Evolutionary conservation across 2,329 filamentous ascomycete genomes (phyloP), one percentile per base, ranked within the genome.

Genomic region (Sphaerulina vaccinii): DNA sequence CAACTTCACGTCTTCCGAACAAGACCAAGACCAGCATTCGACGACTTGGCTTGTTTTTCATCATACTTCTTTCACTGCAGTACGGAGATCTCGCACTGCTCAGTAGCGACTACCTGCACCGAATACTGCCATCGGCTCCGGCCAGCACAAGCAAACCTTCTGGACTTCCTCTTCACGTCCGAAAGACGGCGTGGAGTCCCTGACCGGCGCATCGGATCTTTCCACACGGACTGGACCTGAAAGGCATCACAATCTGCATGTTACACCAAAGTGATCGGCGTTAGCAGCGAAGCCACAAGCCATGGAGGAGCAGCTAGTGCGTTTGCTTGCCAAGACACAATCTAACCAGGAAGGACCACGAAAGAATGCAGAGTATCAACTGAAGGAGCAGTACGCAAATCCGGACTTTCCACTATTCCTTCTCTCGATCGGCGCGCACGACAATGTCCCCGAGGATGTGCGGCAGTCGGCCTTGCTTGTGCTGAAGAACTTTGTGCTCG

Each of bases 261-360:
- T 60, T 49, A 51, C 52, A 55, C 41, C 42, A 54, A n/a, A 33
- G 27, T 8, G 22, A 27, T 15, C 27, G 33, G 36, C 49, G 57
- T 40, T 54, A 59, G 50, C 27, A 23, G 47, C 56, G 47, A 48
- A 61, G 60, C 55, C 58, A 55, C 27, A 32, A 47, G 74, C 67
- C 65, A 96, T 96, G 90, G 91, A 96, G 81, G 86, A 95, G 75
- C 86, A 95, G 78, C 83, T 99, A 71, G 85, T 93, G 64, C 85
- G 86, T 72, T 81, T 97, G 70, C 85, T 99, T 59, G 83, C 86
- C 65, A 89, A 90, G 73, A 95, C 91, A 43, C 90, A 95, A 75
- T 85, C 85, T 58, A 66, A 87, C 55, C 82, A 85, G 53, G 85
- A 92, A 70, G 84, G 75, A 49, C 85, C 87, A 51, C 86, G 92